A percentile compares a stretch with the other conserved stretches of the same genome.
Conservation (phyloP, 2,329 filamentous ascomycete species). For the Colletotrichum musae region DNA sequence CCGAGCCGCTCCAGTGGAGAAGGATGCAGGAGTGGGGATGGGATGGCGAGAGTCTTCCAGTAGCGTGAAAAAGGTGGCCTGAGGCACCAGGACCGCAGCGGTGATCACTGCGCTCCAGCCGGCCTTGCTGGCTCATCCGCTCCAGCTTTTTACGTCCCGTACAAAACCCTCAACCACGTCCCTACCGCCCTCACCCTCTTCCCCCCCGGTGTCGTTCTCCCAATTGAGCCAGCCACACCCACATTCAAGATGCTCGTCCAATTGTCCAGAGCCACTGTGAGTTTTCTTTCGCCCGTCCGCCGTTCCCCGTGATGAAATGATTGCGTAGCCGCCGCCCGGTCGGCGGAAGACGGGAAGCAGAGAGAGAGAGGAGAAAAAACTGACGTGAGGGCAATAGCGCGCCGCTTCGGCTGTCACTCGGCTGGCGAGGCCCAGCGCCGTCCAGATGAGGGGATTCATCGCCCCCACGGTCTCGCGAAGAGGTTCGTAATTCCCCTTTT, state of each 20-base stretch:
- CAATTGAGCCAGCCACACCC: conserved; percentile 63
- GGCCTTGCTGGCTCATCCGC: conserved; percentile 33
- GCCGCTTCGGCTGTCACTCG: conserved; percentile 66
- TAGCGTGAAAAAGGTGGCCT: conserved; percentile 17
- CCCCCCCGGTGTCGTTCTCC: conserved; percentile 47
- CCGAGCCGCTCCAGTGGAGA: conserved; percentile 20
- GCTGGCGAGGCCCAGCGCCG: conserved; percentile 61
- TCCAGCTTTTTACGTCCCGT: conserved; percentile 44
- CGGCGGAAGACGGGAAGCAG: conserved; percentile 1
- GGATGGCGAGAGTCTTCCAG: neutral
- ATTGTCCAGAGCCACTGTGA: conserved; percentile 70
- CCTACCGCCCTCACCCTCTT: conserved; percentile 41
- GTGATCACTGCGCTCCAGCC: conserved; percentile 37
- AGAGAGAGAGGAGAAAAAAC: conserved; percentile 25
- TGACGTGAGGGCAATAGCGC: conserved; percentile 53
- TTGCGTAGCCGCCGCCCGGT: conserved; percentile 12
- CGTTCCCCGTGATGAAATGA: neutral
- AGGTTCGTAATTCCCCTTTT: conserved; percentile 63
- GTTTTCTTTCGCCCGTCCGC: conserved; percentile 46
- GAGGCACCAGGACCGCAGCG: conserved; percentile 32
- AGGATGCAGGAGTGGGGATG: conserved; percentile 2
- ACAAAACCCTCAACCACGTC: conserved; percentile 44
- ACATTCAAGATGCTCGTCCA: conserved; percentile 69
- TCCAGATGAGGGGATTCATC: conserved; percentile 70
- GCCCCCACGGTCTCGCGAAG: conserved; percentile 73